phyloP scores from a whole-genome alignment of 2,329 filamentous ascomycete species.

The Diaporthe citrichinensis region DNA sequence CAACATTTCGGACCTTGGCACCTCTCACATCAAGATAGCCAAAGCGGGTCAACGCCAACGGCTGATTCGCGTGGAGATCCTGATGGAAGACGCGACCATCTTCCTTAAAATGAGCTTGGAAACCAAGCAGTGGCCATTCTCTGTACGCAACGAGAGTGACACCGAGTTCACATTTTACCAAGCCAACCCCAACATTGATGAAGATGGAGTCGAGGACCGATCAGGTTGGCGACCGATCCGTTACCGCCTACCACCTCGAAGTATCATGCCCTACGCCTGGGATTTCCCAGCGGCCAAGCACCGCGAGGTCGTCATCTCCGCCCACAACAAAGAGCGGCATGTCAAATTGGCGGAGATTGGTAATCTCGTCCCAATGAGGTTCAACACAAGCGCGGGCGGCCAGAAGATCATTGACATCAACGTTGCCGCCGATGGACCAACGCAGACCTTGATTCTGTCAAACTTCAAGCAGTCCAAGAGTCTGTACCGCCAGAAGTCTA shows the following conservation, averaged over 20 bases:
- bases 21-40: slow-evolving; percentile 92
- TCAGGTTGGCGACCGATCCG: slow-evolving; percentile 93
- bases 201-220: slow-evolving; percentile 86
- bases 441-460: slow-evolving; percentile 92
- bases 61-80: slow-evolving; percentile 87
- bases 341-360: slow-evolving; percentile 97
- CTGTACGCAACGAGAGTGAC: slow-evolving; percentile 98
- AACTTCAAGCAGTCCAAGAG: slow-evolving; percentile 96
- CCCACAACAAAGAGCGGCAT: slow-evolving; percentile 85
- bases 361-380: slow-evolving; percentile 94
- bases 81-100: slow-evolving; percentile 93
- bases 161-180: slow-evolving; percentile 98
- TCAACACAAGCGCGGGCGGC: slow-evolving; percentile 76
- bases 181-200: slow-evolving; percentile 91
- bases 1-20: slow-evolving; percentile 95
- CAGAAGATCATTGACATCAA: slow-evolving; percentile 97
- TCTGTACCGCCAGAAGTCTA: slow-evolving; percentile 78
- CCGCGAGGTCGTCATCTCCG: slow-evolving; percentile 89
- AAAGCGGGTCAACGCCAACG: slow-evolving; percentile 91
- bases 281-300: slow-evolving; percentile 98
- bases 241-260: slow-evolving; percentile 91
- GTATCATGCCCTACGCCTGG: slow-evolving; percentile 99
- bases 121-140: slow-evolving; percentile 97
- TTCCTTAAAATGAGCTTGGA: slow-evolving; percentile 93
- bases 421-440: slow-evolving; percentile 94